Percentiles rank a stretch among this genome's conserved stretches.
These are phyloP conservation scores for Rubus parviflorus DNA, from an alignment of 306 rosid genomes.

Conservation along the genomic window DNA sequence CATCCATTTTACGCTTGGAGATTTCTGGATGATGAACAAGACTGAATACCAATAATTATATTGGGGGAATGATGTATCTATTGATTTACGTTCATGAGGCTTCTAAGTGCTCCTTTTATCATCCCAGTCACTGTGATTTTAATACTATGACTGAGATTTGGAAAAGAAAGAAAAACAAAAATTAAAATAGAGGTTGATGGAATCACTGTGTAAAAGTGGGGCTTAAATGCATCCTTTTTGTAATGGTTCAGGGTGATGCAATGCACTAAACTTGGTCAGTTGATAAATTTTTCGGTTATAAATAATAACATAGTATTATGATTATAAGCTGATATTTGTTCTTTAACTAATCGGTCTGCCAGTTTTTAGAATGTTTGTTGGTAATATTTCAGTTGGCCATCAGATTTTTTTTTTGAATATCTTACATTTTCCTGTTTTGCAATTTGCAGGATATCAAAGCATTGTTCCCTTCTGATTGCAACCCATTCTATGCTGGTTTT, in stretches of 20 bases:
- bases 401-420: background rate
- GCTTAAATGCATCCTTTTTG: background rate
- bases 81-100: background rate
- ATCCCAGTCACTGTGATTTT: background rate
- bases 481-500: conserved; percentile 98
- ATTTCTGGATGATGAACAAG: background rate
- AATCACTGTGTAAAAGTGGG: background rate
- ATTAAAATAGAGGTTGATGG: background rate
- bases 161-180: background rate
- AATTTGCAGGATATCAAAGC: conserved; percentile 73
- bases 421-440: background rate
- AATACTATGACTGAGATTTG: background rate
- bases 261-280: background rate
- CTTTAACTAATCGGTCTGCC: background rate
- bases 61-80: background rate
- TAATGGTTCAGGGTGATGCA: background rate
- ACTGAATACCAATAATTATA: too few relatives aligned
- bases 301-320: background rate
- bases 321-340: background rate
- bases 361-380: background rate
- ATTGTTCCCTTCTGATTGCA: conserved; percentile 82
- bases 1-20: background rate
- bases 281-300: background rate
- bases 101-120: background rate
- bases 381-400: background rate